Percentiles rank a stretch among this genome's conserved stretches.
These are phyloP conservation scores for Boletus calvinii DNA, from an alignment of 1,284 basidiomycete genomes.

Conservation along the genomic window DNA sequence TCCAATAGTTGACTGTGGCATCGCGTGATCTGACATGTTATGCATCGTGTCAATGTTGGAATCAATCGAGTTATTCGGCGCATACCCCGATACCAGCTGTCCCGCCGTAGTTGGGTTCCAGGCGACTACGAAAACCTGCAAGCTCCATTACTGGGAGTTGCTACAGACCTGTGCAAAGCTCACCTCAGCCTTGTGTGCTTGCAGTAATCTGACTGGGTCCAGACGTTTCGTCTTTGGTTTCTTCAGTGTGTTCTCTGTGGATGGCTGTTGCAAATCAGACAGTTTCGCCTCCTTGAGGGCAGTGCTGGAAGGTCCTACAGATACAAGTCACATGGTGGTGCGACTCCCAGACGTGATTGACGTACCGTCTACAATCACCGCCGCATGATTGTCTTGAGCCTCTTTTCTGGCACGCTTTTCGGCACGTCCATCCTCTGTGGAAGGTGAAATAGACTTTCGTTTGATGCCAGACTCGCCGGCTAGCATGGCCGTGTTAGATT, in stretches of 20 bases:
- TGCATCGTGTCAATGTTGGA: constrained; percentile 5
- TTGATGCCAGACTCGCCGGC: constrained; percentile 34
- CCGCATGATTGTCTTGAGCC: constrained; percentile 33
- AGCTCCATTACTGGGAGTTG: constrained; percentile 3
- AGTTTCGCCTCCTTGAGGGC: constrained; percentile 25
- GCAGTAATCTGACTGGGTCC: constrained; percentile 49
- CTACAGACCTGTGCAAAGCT: constrained; percentile 7
- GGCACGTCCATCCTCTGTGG: constrained; percentile 41
- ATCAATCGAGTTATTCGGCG: constrained; percentile 4
- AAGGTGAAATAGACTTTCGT: constrained; percentile 49
- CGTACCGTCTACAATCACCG: constrained; percentile 39
- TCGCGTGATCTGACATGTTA: constrained; percentile 63
- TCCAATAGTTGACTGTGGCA: constrained; percentile 74
- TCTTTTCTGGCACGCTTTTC: constrained; percentile 54
- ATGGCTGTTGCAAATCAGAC: constrained; percentile 20
- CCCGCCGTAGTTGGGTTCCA: constrained; percentile 71
- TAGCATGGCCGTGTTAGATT: constrained; percentile 11
- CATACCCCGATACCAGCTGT: constrained; percentile 73
- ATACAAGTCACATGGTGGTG: neutral
- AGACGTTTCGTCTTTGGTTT: constrained; percentile 40
- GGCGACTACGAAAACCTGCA: constrained; percentile 75
- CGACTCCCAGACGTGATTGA: neutral
- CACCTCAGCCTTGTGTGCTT: constrained; percentile 66
- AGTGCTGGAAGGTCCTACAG: constrained; percentile 14
- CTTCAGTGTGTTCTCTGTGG: constrained; percentile 30